Evolutionary conservation across 1,284 basidiomycete genomes (phyloP).

Genomic region (Sporisorium exsertum): DNA sequence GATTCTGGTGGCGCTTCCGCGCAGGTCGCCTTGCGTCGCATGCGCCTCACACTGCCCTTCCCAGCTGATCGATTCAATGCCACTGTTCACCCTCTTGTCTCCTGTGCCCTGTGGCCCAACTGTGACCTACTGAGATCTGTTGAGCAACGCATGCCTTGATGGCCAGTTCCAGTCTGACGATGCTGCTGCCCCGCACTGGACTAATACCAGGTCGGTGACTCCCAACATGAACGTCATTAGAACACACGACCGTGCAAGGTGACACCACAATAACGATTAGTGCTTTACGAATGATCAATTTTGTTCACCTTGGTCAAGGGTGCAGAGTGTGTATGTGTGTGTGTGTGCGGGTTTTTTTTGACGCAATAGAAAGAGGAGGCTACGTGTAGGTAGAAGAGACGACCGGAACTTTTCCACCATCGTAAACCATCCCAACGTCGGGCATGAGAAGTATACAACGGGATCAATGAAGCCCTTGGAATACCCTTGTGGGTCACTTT

Average conservation of each 20-base stretch:
- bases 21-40: no score
- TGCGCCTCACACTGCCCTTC: no score
- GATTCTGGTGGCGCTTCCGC: no score
- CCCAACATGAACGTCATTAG: no score
- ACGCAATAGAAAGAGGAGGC: slow-evolving; percentile 1
- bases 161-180: no score
- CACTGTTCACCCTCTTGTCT: no score
- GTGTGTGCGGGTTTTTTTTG: not conserved
- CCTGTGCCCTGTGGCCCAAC: no score
- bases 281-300: slow-evolving; percentile 36
- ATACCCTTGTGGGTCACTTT: slow-evolving; percentile 13
- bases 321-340: slow-evolving; percentile 11
- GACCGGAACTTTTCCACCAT: slow-evolving; percentile 4
- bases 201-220: no score
- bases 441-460: slow-evolving; percentile 14
- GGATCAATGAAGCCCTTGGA: not conserved
- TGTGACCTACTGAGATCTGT: no score
- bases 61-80: no score
- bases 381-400: not conserved
- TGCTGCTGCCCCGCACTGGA: no score
- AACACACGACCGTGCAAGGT: not conserved
- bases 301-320: slow-evolving; percentile 22
- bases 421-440: slow-evolving; percentile 1
- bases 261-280: not conserved
- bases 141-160: no score